A percentile compares a stretch with the other conserved stretches of the same genome.
Conservation (phyloP, 306 rosid species). For the Argentina anserina region DNA sequence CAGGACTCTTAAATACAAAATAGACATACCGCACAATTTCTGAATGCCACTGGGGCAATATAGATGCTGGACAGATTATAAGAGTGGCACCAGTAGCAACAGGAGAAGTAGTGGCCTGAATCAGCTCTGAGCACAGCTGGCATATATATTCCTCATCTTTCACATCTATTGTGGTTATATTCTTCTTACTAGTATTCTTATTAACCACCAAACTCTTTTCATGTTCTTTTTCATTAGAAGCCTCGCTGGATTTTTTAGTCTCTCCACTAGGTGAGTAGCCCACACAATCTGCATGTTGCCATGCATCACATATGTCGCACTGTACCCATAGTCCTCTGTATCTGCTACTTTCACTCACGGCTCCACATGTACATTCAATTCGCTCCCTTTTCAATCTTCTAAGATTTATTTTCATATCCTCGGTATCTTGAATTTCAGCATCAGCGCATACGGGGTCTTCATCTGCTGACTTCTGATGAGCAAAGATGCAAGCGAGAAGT, state of each 20-base stretch:
- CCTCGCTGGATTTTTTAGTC: slow-evolving; percentile 39
- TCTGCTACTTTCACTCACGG: slow-evolving; percentile 71
- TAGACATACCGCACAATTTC: slow-evolving; percentile 69
- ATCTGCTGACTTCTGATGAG: slow-evolving; percentile 59
- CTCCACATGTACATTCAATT: slow-evolving; percentile 84
- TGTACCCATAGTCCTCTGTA: slow-evolving; percentile 95
- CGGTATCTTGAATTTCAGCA: slow-evolving; percentile 28
- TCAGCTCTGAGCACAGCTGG: slow-evolving; percentile 75
- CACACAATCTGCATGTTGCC: slow-evolving; percentile 98
- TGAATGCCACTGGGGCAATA: slow-evolving; percentile 86
- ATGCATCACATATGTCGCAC: slow-evolving; percentile 92
- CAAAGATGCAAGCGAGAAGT: slow-evolving; percentile 81
- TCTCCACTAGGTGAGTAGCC: slow-evolving; percentile 76
- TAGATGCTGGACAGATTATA: slow-evolving; percentile 91
- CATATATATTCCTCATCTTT: slow-evolving; percentile 76
- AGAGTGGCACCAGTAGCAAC: slow-evolving; percentile 88
- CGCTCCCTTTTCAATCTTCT: slow-evolving; percentile 79
- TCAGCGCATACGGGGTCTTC: slow-evolving; percentile 40
- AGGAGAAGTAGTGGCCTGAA: slow-evolving; percentile 75
- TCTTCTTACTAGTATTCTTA: slow-evolving; percentile 37
- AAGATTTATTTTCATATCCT: slow-evolving; percentile 36
- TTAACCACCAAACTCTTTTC: slow-evolving; percentile 25
- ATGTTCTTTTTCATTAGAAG: slow-evolving; percentile 30
- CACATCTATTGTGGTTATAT: slow-evolving; percentile 43
- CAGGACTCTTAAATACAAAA: slow-evolving; percentile 11